These are phyloP conservation scores for Apiotrichum akiyoshidainum DNA, from an alignment of 1,284 basidiomycete species.

Conservation along the genomic window DNA sequence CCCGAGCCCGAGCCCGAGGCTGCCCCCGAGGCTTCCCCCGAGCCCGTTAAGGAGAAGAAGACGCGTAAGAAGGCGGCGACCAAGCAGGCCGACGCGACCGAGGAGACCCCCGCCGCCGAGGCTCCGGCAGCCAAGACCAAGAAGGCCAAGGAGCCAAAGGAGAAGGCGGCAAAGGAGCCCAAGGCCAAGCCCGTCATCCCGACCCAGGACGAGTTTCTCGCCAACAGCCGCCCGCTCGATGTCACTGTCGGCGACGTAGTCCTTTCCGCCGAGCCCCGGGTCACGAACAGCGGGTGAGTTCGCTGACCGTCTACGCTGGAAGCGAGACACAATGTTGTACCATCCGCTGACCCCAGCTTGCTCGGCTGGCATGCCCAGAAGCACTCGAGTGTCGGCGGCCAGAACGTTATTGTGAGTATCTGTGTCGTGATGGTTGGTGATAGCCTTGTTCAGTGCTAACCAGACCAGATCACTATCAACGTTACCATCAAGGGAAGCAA, in stretches of 20 bases:
- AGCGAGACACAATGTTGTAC: background rate
- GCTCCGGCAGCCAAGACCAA: constrained; percentile 4
- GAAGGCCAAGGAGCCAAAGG: constrained; percentile 2
- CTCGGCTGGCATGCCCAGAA: constrained; percentile 23
- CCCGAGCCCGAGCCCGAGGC: no score
- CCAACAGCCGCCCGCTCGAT: constrained; percentile 2
- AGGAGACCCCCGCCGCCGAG: background rate
- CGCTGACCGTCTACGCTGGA: background rate
- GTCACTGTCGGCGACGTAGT: constrained; percentile 10
- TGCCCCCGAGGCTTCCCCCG: background rate
- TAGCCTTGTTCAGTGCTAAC: background rate
- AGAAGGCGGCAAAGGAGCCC: constrained; percentile 1
- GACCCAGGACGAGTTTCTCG: background rate
- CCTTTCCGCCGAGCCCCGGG: constrained; percentile 12
- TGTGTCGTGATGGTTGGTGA: background rate
- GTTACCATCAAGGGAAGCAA: constrained; percentile 17
- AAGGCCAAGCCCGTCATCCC: constrained; percentile 1
- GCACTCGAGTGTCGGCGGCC: constrained; percentile 11
- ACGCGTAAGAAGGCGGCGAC: background rate
- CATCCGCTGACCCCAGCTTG: constrained; percentile 15
- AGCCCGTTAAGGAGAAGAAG: background rate
- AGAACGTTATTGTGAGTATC: constrained; percentile 15
- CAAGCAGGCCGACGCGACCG: background rate
- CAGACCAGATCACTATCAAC: constrained; percentile 16
- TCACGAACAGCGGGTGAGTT: constrained; percentile 20